Conservation (phyloP, 495 filamentous ascomycete genomes). For the Peziza echinospora region DNA sequence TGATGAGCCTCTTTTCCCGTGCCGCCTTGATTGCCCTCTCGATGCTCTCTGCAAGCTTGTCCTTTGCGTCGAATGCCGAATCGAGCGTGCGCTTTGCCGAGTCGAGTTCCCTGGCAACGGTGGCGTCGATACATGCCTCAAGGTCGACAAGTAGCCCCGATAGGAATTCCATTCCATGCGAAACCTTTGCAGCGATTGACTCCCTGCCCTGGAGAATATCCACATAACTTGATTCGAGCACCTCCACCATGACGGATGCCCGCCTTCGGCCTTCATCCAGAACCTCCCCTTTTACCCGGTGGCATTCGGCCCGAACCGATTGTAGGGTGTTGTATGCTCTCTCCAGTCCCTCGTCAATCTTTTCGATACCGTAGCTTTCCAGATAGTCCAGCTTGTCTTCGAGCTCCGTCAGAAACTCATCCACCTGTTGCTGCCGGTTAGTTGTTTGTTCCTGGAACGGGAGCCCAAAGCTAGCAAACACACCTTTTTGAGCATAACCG, state of each 20-base stretch:
- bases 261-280: slow-evolving; percentile 69
- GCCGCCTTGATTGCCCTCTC: slow-evolving; percentile 60
- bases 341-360: slow-evolving; percentile 58
- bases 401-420: slow-evolving; percentile 73
- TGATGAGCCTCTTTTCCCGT: slow-evolving; percentile 58
- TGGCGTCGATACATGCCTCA: slow-evolving; percentile 58
- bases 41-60: slow-evolving; percentile 54
- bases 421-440: slow-evolving; percentile 36
- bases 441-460: neutral
- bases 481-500: slow-evolving; percentile 15
- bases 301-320: slow-evolving; percentile 64
- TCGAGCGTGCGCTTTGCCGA: slow-evolving; percentile 55
- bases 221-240: slow-evolving; percentile 74
- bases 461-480: slow-evolving; percentile 2
- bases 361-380: slow-evolving; percentile 66
- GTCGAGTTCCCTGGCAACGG: slow-evolving; percentile 53
- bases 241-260: slow-evolving; percentile 77
- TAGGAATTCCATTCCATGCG: slow-evolving; percentile 65
- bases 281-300: slow-evolving; percentile 45
- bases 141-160: slow-evolving; percentile 66
- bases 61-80: slow-evolving; percentile 66
- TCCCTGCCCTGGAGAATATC: slow-evolving; percentile 69
- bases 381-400: slow-evolving; percentile 71
- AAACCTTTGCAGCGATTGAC: slow-evolving; percentile 76
- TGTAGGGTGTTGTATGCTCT: slow-evolving; percentile 67